phyloP scores from a whole-genome alignment of 176 grass and related monocot genomes.

The Microstegium vimineum region DNA sequence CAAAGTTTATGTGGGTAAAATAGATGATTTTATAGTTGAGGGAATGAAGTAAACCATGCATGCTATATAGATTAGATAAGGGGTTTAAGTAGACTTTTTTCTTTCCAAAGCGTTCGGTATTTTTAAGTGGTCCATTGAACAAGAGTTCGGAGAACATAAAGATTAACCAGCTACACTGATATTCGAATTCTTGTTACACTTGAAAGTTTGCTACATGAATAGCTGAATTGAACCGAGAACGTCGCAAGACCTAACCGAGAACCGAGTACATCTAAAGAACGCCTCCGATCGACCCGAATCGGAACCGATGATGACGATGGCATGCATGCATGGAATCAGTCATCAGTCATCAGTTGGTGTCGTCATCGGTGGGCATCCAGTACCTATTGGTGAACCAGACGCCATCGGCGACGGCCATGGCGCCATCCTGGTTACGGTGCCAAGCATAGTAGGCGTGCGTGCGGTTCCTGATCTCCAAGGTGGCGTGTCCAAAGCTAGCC shows the following conservation, averaged over 20 bases:
- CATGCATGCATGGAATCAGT: too few species aligned
- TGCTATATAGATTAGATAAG: too few species aligned
- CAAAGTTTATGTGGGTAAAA: too few species aligned
- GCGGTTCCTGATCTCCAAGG: conserved; percentile 62
- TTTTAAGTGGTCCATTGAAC: too few species aligned
- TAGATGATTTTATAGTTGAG: too few species aligned
- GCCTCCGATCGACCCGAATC: too few species aligned
- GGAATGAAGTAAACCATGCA: too few species aligned
- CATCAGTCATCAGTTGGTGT: neutral
- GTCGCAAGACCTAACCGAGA: neutral
- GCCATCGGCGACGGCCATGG: conserved; percentile 46
- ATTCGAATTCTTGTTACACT: neutral
- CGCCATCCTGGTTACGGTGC: conserved; percentile 73
- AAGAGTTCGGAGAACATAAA: neutral
- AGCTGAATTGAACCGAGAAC: neutral
- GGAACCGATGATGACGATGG: too few species aligned
- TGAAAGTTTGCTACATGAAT: neutral
- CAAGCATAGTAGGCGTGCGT: conserved; percentile 66
- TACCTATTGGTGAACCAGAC: conserved; percentile 63
- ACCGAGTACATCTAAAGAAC: too few species aligned
- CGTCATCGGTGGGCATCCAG: conserved; percentile 23
- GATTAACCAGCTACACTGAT: neutral
- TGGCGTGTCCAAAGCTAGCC: conserved; percentile 72
- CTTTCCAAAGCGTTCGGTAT: too few species aligned
- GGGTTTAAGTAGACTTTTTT: too few species aligned